A percentile compares a stretch with the other conserved stretches of the same genome.
Evolutionary conservation across 441 rosid species (phyloP).

Genomic region (Euphorbia schlechtendalii): DNA sequence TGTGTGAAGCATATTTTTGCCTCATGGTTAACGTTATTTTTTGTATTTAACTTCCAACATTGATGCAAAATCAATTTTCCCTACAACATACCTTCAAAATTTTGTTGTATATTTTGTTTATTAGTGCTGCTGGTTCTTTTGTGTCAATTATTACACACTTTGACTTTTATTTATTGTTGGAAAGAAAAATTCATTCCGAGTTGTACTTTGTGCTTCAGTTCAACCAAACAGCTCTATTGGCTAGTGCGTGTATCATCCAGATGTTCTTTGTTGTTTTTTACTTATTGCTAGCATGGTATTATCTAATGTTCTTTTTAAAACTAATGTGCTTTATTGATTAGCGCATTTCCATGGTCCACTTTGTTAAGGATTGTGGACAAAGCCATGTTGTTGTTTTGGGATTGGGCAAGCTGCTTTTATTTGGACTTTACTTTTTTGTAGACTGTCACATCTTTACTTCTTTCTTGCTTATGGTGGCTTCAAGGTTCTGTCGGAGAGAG

Average conservation of each 20-base stretch:
- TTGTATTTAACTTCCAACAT: not conserved
- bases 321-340: not conserved
- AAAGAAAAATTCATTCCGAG: not conserved
- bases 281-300: not conserved
- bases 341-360: not conserved
- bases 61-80: not conserved
- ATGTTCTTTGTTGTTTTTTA: not conserved
- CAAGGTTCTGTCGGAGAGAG: not conserved
- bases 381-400: not conserved
- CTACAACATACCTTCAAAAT: not conserved
- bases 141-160: not conserved
- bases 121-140: not conserved
- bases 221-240: not conserved
- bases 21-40: not conserved
- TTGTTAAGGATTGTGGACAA: not conserved
- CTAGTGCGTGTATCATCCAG: not conserved
- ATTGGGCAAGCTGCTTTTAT: too few relatives aligned
- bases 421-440: too few relatives aligned
- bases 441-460: too few relatives aligned
- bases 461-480: not conserved
- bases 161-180: not conserved
- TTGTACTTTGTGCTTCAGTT: not conserved
- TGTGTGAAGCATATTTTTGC: not conserved
- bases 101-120: not conserved
- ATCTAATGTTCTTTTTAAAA: not conserved